phyloP scores from a whole-genome alignment of 2,329 filamentous ascomycete genomes.

The Cladosporium sp. region DNA sequence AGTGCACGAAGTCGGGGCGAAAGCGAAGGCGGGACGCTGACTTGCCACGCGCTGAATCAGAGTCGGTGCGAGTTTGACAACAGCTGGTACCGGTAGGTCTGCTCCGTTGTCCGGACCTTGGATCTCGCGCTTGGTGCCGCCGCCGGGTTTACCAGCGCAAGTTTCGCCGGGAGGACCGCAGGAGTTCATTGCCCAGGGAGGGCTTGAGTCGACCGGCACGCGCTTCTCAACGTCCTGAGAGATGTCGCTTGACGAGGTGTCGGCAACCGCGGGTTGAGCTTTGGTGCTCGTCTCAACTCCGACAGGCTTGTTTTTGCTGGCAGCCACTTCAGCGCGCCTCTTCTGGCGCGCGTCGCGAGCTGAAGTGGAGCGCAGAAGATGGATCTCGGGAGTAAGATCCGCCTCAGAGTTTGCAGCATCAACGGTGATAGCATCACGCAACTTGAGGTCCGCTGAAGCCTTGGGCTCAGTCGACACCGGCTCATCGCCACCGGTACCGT shows the following conservation, averaged over 20 bases:
- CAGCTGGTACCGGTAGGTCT: background rate
- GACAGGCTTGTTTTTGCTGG: background rate
- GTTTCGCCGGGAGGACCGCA: background rate
- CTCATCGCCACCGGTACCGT: background rate
- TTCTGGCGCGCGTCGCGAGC: background rate
- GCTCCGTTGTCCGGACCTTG: background rate
- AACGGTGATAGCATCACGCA: background rate
- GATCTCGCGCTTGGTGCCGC: background rate
- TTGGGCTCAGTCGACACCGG: background rate
- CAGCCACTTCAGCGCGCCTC: background rate
- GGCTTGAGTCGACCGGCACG: background rate
- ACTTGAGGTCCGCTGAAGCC: background rate
- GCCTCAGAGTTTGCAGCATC: background rate
- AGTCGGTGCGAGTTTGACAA: background rate
- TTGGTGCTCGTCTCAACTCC: background rate
- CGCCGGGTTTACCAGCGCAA: background rate
- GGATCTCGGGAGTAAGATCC: background rate
- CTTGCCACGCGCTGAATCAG: background rate
- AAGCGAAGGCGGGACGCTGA: background rate
- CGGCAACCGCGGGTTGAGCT: background rate
- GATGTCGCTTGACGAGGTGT: background rate
- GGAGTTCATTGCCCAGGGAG: background rate
- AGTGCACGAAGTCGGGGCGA: background rate
- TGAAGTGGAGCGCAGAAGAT: background rate
- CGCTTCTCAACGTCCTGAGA: no score